These are phyloP conservation scores for Penicillium pulvis DNA, from an alignment of 495 filamentous ascomycete genomes.

Conservation along the genomic window DNA sequence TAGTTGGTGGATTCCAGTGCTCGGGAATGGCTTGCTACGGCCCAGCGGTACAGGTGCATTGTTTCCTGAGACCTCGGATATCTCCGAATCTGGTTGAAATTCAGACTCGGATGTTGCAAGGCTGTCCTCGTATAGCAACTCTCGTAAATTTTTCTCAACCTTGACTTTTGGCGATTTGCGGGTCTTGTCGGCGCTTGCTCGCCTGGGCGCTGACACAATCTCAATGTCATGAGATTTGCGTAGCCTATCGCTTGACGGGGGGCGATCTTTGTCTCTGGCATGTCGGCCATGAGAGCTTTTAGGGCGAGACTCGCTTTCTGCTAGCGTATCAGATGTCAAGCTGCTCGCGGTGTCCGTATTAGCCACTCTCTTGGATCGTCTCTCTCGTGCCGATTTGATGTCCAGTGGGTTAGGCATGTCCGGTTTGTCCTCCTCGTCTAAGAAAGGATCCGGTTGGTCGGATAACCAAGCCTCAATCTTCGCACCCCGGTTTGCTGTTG, in stretches of 20 bases:
- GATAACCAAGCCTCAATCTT: conserved; percentile 80
- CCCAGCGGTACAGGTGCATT: conserved; percentile 42
- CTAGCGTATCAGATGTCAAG: conserved; percentile 26
- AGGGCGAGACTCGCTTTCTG: conserved; percentile 28
- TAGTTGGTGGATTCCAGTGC: conserved; percentile 63
- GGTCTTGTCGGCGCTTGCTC: conserved; percentile 8
- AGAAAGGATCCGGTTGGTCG: conserved; percentile 70
- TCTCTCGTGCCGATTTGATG: conserved; percentile 35
- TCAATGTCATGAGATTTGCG: conserved; percentile 18
- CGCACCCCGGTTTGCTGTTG: conserved; percentile 39
- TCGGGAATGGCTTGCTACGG: conserved; percentile 58
- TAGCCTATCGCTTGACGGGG: conserved; percentile 15
- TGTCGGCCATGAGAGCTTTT: conserved; percentile 33
- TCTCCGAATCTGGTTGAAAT: conserved; percentile 35
- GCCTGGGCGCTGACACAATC: conserved; percentile 3
- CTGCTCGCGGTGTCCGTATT: conserved; percentile 16
- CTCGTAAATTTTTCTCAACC: conserved; percentile 21
- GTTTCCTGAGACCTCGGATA: conserved; percentile 42
- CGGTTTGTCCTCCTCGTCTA: conserved; percentile 50
- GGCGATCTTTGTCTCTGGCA: conserved; percentile 29
- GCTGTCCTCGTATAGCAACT: conserved; percentile 27
- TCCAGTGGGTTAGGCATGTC: conserved; percentile 51
- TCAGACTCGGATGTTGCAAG: conserved; percentile 30
- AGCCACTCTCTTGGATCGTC: conserved; percentile 29
- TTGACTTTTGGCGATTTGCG: conserved; percentile 8